phyloP scores from a whole-genome alignment of 2,329 filamentous ascomycete species.

The Pseudopyricularia javanii region DNA sequence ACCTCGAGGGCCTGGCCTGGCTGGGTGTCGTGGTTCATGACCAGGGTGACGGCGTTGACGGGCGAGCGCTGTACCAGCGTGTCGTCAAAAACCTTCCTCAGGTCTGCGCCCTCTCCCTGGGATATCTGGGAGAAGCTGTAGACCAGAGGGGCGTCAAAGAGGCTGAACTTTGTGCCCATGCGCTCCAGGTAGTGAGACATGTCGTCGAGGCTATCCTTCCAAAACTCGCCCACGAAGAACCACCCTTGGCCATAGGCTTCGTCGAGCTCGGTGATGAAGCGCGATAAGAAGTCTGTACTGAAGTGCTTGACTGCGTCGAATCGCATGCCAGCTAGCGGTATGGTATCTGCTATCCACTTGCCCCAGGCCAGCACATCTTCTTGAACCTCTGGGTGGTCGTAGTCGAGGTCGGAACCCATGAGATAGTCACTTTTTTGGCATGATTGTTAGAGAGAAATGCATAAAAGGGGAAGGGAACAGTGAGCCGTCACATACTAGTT shows the following conservation, averaged over 20 bases:
- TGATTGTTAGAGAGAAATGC: conserved; percentile 18
- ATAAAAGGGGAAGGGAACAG: conserved; percentile 29
- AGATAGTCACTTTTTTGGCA: conserved; percentile 42
- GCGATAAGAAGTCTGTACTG: conserved; percentile 50
- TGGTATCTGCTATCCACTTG: conserved; percentile 49
- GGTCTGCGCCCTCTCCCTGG: conserved; percentile 40
- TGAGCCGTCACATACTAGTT: conserved; percentile 32
- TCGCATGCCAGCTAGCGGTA: conserved; percentile 53
- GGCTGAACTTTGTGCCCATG: conserved; percentile 43
- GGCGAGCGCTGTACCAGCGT: conserved; percentile 37
- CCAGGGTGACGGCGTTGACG: conserved; percentile 40
- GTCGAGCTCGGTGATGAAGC: conserved; percentile 49
- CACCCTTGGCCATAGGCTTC: conserved; percentile 23
- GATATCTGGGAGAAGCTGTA: conserved; percentile 54
- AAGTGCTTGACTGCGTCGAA: conserved; percentile 66
- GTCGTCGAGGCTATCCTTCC: conserved; percentile 22
- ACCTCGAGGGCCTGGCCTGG: conserved; percentile 30
- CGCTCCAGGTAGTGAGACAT: conserved; percentile 18
- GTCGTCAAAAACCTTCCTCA: conserved; percentile 50
- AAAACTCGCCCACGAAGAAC: conserved; percentile 26
- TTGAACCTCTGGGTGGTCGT: conserved; percentile 48
- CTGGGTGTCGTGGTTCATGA: conserved; percentile 60
- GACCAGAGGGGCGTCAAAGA: conserved; percentile 59
- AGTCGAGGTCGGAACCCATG: conserved; percentile 63
- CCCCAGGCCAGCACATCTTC: conserved; percentile 56